These are phyloP conservation scores for Termitomyces sp. DNA, from an alignment of 768 basidiomycete species.

Conservation along the genomic window DNA sequence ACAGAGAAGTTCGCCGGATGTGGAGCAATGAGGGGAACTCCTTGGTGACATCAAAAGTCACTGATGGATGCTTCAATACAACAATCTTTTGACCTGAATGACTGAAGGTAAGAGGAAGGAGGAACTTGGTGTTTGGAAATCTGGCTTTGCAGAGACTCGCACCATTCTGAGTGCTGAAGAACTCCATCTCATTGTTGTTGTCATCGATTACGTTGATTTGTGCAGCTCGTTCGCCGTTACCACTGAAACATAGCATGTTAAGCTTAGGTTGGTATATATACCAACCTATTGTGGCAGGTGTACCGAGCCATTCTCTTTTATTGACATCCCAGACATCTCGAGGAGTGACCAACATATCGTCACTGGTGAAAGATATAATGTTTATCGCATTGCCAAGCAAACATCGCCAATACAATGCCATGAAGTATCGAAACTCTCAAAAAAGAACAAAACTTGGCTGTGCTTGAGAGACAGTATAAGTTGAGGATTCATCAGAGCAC, in stretches of 20 bases:
- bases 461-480: neutral
- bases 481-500: neutral
- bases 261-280: neutral
- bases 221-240: neutral
- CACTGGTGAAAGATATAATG: neutral
- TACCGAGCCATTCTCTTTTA: neutral
- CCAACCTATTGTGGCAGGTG: neutral
- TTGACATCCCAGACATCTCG: conserved; percentile 2
- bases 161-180: neutral
- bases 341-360: conserved; percentile 1
- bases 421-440: neutral
- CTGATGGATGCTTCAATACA: neutral
- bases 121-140: neutral
- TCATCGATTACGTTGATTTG: neutral
- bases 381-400: neutral
- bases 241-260: conserved; percentile 1
- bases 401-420: neutral
- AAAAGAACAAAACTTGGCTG: neutral
- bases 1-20: neutral
- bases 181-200: neutral
- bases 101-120: conserved; percentile 1
- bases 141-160: neutral
- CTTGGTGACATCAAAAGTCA: neutral
- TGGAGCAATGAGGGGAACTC: neutral
- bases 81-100: conserved; percentile 3